A percentile compares a stretch with the other conserved stretches of the same genome.
These are phyloP conservation scores for Gleditsia sinensis DNA, from an alignment of 306 rosid species.

Conservation along the genomic window DNA sequence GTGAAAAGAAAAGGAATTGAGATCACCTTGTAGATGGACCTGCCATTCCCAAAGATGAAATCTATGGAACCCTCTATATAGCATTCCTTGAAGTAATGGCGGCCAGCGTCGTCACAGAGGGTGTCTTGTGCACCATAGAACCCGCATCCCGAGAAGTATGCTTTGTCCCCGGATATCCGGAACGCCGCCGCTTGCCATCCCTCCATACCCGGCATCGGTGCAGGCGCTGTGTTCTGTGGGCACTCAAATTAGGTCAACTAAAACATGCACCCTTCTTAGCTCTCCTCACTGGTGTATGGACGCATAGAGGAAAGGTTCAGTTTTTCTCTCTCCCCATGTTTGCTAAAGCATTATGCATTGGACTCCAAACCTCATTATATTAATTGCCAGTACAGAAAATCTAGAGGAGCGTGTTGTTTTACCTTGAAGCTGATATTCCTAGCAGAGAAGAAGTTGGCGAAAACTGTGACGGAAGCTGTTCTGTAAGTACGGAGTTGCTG, in stretches of 20 bases:
- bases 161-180: constrained; percentile 81
- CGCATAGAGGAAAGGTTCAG: too few relatives aligned
- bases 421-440: constrained; percentile 83
- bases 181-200: constrained; percentile 87
- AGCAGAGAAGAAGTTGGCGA: constrained; percentile 67
- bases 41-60: constrained; percentile 80
- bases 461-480: constrained; percentile 75
- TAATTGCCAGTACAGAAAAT: too few relatives aligned
- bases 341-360: too few relatives aligned
- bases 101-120: constrained; percentile 73
- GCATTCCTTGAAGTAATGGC: constrained; percentile 82
- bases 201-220: constrained; percentile 82
- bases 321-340: too few relatives aligned
- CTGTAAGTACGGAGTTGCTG: constrained; percentile 74
- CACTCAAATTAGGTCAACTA: too few relatives aligned
- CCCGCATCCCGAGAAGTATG: constrained; percentile 73
- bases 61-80: constrained; percentile 77
- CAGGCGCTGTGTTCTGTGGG: constrained; percentile 88
- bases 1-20: too few relatives aligned
- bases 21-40: constrained; percentile 86
- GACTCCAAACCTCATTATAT: too few relatives aligned
- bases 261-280: too few relatives aligned
- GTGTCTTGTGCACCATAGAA: constrained; percentile 85
- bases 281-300: too few relatives aligned
- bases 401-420: too few relatives aligned